Evolutionary conservation across 1,139 yeast genomes (phyloP).

Genomic region (Wickerhamomyces sp.): DNA sequence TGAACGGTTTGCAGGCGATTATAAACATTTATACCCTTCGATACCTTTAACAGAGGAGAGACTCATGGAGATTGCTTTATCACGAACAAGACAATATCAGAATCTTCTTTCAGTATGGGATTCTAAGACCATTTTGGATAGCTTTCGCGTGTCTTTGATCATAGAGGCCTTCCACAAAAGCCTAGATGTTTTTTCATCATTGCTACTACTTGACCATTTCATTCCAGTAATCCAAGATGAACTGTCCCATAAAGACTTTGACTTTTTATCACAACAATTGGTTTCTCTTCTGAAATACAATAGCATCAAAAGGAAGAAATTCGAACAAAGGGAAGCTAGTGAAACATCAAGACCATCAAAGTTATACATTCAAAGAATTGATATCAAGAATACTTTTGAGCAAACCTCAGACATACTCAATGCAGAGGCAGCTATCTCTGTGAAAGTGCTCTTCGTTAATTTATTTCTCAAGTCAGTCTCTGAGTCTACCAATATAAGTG

Average conservation of each 20-base stretch:
- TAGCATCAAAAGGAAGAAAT: constrained; percentile 7
- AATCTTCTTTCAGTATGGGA: neutral
- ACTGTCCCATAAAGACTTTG: constrained; percentile 8
- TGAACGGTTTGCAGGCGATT: neutral
- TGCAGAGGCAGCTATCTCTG: neutral
- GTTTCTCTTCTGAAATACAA: constrained; percentile 2
- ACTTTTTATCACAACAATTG: constrained; percentile 7
- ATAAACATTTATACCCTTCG: neutral
- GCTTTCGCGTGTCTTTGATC: neutral
- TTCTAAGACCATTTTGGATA: neutral
- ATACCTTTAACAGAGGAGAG: neutral
- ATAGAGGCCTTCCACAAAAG: constrained; percentile 2
- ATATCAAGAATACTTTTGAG: constrained; percentile 2
- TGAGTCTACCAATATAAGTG: constrained; percentile 12
- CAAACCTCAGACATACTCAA: neutral
- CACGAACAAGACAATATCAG: neutral
- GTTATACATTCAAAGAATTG: constrained; percentile 12
- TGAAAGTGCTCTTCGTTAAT: constrained; percentile 9
- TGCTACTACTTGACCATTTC: neutral
- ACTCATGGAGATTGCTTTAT: neutral
- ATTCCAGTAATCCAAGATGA: neutral
- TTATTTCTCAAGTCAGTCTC: constrained; percentile 9
- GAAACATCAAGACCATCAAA: constrained; percentile 6
- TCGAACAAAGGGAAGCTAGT: neutral
- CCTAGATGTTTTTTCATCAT: neutral